These are phyloP conservation scores for Xylaria sp. DNA, from an alignment of 2,329 filamentous ascomycete genomes.

Conservation along the genomic window DNA sequence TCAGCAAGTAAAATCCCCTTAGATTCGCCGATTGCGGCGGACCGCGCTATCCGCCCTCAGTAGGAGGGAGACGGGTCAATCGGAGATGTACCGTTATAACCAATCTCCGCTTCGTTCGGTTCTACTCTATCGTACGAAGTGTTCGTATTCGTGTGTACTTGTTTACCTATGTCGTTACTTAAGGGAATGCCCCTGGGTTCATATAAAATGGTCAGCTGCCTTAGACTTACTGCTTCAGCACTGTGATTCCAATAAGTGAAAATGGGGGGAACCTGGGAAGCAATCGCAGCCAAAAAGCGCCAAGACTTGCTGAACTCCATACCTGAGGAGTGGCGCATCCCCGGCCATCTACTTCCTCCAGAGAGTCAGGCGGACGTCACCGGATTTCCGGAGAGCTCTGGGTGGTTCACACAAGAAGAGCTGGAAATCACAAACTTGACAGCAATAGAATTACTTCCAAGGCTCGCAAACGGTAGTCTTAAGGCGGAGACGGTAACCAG, in stretches of 20 bases:
- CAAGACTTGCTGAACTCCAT: constrained; percentile 60
- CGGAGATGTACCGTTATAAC: constrained; percentile 3
- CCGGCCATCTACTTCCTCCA: constrained; percentile 63
- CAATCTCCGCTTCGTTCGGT: not conserved
- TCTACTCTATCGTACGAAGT: not conserved
- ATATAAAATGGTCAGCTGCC: not conserved
- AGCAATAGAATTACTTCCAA: constrained; percentile 50
- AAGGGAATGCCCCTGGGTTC: not conserved
- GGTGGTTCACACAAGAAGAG: constrained; percentile 65
- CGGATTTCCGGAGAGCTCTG: constrained; percentile 64
- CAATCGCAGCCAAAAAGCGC: constrained; percentile 57
- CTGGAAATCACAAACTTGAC: constrained; percentile 53
- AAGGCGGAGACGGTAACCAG: constrained; percentile 51
- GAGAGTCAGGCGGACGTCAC: constrained; percentile 66
- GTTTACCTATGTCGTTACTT: not conserved
- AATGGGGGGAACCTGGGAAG: constrained; percentile 54
- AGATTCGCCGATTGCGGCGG: constrained; percentile 16
- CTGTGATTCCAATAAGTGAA: constrained; percentile 12
- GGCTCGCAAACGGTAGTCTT: constrained; percentile 53
- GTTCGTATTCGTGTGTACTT: constrained; percentile 3
- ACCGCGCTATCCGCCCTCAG: not conserved
- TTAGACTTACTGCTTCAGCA: not conserved
- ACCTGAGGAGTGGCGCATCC: constrained; percentile 68
- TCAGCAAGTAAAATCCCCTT: not conserved
- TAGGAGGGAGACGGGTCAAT: constrained; percentile 16